Percentiles rank a stretch among this genome's conserved stretches.
Conservation (phyloP, 2,329 filamentous ascomycete species). For the Hirsutella rhossiliensis region DNA sequence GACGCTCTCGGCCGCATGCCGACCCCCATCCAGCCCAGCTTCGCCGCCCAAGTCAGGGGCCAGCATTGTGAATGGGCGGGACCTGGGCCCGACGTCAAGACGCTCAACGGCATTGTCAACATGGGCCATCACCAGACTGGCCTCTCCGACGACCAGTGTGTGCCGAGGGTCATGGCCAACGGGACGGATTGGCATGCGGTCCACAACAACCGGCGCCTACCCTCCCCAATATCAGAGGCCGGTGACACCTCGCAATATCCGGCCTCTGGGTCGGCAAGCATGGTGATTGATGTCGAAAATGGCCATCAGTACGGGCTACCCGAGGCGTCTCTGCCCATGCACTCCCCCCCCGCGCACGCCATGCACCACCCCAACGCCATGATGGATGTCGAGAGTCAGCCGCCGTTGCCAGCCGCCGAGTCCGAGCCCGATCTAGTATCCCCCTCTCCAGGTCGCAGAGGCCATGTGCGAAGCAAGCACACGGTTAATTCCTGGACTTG, state of each 20-base stretch:
- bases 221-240: slow-evolving; percentile 47
- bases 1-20: not conserved
- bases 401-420: slow-evolving; percentile 11
- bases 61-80: slow-evolving; percentile 31
- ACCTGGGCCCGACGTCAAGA: slow-evolving; percentile 19
- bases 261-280: slow-evolving; percentile 16
- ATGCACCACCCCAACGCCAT: slow-evolving; percentile 27
- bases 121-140: slow-evolving; percentile 27
- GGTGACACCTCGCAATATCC: slow-evolving; percentile 34
- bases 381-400: slow-evolving; percentile 22
- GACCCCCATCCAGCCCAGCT: slow-evolving; percentile 47
- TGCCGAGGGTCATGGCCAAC: slow-evolving; percentile 36
- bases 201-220: slow-evolving; percentile 41
- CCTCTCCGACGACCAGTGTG: slow-evolving; percentile 27
- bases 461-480: slow-evolving; percentile 46
- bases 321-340: slow-evolving; percentile 6
- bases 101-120: slow-evolving; percentile 23
- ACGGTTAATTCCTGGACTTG: slow-evolving; percentile 49
- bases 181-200: slow-evolving; percentile 37
- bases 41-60: slow-evolving; percentile 42
- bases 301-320: slow-evolving; percentile 17
- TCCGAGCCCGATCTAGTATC: slow-evolving; percentile 24
- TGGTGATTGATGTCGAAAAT: slow-evolving; percentile 20
- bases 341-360: slow-evolving; percentile 18
- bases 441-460: slow-evolving; percentile 37